Conservation (phyloP, 2,329 filamentous ascomycete species). For the Neopestalotiopsis clavispora region DNA sequence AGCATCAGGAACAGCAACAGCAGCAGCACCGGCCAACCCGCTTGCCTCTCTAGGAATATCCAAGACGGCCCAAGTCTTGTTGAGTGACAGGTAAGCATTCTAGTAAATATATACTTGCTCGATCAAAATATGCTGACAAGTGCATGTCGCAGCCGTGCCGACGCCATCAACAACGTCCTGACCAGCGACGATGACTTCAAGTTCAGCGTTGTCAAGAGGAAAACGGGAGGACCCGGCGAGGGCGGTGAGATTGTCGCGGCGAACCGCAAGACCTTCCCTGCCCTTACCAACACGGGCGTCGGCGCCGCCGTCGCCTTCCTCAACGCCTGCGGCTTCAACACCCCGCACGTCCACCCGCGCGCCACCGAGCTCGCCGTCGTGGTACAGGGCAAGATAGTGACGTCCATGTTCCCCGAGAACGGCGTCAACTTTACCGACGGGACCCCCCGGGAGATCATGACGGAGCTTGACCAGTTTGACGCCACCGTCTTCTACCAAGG, state of each 20-base stretch:
- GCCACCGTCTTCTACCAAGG: slow-evolving; percentile 61
- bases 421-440: slow-evolving; percentile 45
- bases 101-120: neutral
- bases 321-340: slow-evolving; percentile 60
- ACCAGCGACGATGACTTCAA: slow-evolving; percentile 50
- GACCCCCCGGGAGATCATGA: slow-evolving; percentile 41
- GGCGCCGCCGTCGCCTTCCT: slow-evolving; percentile 58
- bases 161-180: slow-evolving; percentile 48
- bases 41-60: slow-evolving; percentile 29
- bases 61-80: slow-evolving; percentile 42
- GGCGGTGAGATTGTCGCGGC: slow-evolving; percentile 56
- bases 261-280: slow-evolving; percentile 62
- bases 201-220: slow-evolving; percentile 49
- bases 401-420: slow-evolving; percentile 59
- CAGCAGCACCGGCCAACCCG: slow-evolving; percentile 20
- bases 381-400: slow-evolving; percentile 51
- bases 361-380: slow-evolving; percentile 59
- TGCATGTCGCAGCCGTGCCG: slow-evolving; percentile 39
- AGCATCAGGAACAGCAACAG: slow-evolving; percentile 4
- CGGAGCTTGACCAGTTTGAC: slow-evolving; percentile 46
- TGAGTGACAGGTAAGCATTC: slow-evolving; percentile 42
- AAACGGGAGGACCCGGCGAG: slow-evolving; percentile 37
- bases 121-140: slow-evolving; percentile 21
- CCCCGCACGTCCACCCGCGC: slow-evolving; percentile 60
- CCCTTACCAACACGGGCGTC: slow-evolving; percentile 55